Evolutionary conservation across 2,329 filamentous ascomycete genomes (phyloP).

Genomic region (Monilinia laxa): DNA sequence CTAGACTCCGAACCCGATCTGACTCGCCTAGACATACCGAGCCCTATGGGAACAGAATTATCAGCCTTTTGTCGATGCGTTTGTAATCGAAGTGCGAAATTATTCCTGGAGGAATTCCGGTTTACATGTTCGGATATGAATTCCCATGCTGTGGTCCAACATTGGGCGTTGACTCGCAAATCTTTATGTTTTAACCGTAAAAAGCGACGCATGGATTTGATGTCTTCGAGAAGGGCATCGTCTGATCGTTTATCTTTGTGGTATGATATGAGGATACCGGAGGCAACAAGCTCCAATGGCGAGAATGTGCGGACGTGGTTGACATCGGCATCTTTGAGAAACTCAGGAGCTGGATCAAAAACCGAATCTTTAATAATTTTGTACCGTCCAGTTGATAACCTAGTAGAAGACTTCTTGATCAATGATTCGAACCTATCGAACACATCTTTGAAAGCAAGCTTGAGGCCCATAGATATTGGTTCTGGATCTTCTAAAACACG

Average conservation of each 20-base stretch:
- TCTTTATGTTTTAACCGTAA: constrained; percentile 40
- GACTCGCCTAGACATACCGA: not conserved
- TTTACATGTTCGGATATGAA: constrained; percentile 31
- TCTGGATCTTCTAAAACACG: constrained; percentile 38
- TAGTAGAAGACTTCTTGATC: constrained; percentile 36
- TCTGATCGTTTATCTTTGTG: constrained; percentile 38
- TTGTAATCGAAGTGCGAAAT: constrained; percentile 9
- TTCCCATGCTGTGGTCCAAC: constrained; percentile 39
- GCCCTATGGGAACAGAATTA: not conserved
- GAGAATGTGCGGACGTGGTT: constrained; percentile 41
- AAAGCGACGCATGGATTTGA: constrained; percentile 39
- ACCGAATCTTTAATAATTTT: constrained; percentile 35
- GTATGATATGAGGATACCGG: constrained; percentile 39
- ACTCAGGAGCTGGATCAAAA: constrained; percentile 37
- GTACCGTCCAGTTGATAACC: constrained; percentile 31
- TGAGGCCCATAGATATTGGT: constrained; percentile 36
- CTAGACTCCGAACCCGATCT: constrained; percentile 5
- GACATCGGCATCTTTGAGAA: constrained; percentile 32
- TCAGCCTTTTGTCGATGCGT: constrained; percentile 8
- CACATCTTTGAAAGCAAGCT: constrained; percentile 36
- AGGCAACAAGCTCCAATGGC: constrained; percentile 41
- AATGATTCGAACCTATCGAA: constrained; percentile 41
- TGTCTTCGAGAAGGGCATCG: constrained; percentile 39
- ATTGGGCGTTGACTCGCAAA: constrained; percentile 40
- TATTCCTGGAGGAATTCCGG: not conserved